Evolutionary conservation across 176 grass and related monocot species (phyloP), one percentile per base, ranked within the genome.

Genomic region (Aegilops sharonensis): DNA sequence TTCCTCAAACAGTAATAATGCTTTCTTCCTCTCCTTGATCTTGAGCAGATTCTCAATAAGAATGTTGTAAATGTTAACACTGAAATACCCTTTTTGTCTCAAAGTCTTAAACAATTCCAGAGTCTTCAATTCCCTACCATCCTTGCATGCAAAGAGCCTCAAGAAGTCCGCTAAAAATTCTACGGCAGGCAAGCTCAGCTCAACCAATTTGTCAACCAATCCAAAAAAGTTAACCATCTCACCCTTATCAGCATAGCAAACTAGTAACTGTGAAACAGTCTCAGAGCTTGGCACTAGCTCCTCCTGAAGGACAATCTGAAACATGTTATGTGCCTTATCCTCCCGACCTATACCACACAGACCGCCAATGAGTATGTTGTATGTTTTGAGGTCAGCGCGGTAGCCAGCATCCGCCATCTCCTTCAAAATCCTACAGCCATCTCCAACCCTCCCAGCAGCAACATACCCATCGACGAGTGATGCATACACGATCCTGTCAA

Each of bases 321-420:
- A 92, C 80, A 98, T 81, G 79, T 94, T 98, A 82, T 65, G 71
- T 20, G 90, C 96, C 64, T 92, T 98, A 66, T 95, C 87, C 63
- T 88, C 87, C 85, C 84, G 66, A 74, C 84, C 86, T 82, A 91
- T 78, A 60, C 75, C 70, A 84, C 96, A 98, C 42, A 98, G 25
- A 34, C 92, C 96, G 39, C 11, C 82, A 84, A 98, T 94, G 68
- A 98, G 88, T 36, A 93, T 89, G 86, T 95, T 89, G 59, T 98
- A 95, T 77, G 91, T 94, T 17, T 72, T 82, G 52, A 95, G 78
- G 73, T 95, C 93, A 25, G 88, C 90, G 5, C 87, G 68, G 83
- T 95, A 98, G 48, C 87, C 96, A 80, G 89, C 83, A 85, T 88
- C 90, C 62, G 89, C 70, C 92, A 98, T 94, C 71, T 91, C 93